These are phyloP conservation scores for Casuarina equisetifolia DNA, from an alignment of 306 rosid species.

Conservation along the genomic window DNA sequence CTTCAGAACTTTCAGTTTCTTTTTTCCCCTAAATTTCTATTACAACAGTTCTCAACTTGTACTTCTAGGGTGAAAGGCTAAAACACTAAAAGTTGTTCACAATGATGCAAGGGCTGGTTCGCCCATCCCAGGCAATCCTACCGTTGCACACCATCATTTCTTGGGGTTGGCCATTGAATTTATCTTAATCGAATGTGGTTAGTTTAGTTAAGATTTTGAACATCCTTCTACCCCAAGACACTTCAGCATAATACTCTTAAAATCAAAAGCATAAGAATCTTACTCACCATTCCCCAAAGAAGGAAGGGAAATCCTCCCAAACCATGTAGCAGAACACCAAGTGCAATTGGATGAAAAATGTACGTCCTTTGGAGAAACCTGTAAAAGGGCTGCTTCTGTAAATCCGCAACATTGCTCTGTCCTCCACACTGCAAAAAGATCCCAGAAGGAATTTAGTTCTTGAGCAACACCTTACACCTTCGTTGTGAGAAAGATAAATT, in stretches of 20 bases:
- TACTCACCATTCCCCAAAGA: slow-evolving; percentile 90
- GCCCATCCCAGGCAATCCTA: background rate
- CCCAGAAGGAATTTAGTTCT: background rate
- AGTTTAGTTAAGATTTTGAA: too few relatives aligned
- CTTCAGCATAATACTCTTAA: background rate
- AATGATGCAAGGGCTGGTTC: background rate
- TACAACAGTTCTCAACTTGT: background rate
- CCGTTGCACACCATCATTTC: background rate
- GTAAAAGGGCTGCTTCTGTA: slow-evolving; percentile 78
- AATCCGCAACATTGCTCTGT: slow-evolving; percentile 65
- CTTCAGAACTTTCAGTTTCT: too few relatives aligned
- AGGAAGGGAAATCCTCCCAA: slow-evolving; percentile 81
- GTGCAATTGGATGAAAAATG: slow-evolving; percentile 70
- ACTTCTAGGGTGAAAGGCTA: background rate
- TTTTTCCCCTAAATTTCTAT: too few relatives aligned
- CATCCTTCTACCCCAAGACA: background rate
- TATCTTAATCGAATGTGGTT: background rate
- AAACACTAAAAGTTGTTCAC: too few relatives aligned
- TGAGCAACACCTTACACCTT: slow-evolving; percentile 4
- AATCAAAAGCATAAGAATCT: slow-evolving; percentile 10
- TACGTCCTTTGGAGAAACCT: slow-evolving; percentile 62
- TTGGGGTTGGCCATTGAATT: background rate
- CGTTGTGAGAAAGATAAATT: background rate
- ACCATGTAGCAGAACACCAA: slow-evolving; percentile 65
- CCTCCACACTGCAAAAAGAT: slow-evolving; percentile 68